These are phyloP conservation scores for Botrytis fabae DNA, from an alignment of 2,329 filamentous ascomycete species.

Conservation along the genomic window DNA sequence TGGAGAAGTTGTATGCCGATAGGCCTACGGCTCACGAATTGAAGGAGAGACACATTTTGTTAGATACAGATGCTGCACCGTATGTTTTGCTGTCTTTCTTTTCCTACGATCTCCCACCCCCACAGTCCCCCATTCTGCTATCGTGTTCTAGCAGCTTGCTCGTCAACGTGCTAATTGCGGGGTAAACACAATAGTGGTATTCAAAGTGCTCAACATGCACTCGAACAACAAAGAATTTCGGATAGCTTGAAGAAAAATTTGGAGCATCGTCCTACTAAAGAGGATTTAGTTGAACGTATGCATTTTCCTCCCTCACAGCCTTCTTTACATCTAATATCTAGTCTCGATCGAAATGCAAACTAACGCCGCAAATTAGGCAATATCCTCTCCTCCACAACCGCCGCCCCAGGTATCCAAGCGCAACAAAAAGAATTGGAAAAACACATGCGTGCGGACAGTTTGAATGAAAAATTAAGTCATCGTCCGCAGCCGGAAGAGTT, in stretches of 20 bases:
- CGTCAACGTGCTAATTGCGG: slow-evolving; percentile 31
- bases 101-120: not conserved
- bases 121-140: not conserved
- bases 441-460: slow-evolving; percentile 81
- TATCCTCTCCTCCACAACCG: slow-evolving; percentile 77
- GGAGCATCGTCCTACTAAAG: slow-evolving; percentile 63
- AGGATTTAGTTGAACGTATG: slow-evolving; percentile 78
- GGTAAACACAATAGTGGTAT: slow-evolving; percentile 50
- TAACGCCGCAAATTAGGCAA: slow-evolving; percentile 60
- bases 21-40: slow-evolving; percentile 67
- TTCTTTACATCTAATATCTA: not conserved
- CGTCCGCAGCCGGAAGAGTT: slow-evolving; percentile 75
- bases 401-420: slow-evolving; percentile 75
- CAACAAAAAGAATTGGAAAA: slow-evolving; percentile 83
- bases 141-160: not conserved
- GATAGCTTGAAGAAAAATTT: slow-evolving; percentile 66
- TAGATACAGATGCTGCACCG: slow-evolving; percentile 67
- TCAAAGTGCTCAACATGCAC: slow-evolving; percentile 60
- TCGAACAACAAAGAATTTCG: slow-evolving; percentile 62
- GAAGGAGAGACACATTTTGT: slow-evolving; percentile 67
- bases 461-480: slow-evolving; percentile 83
- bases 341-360: not conserved
- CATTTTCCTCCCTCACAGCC: slow-evolving; percentile 26
- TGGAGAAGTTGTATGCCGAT: slow-evolving; percentile 70
- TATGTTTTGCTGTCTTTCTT: slow-evolving; percentile 43